Base-by-base conservation (phyloP, 2,329 filamentous ascomycete species). In the Emericellopsis cladophorae region DNA sequence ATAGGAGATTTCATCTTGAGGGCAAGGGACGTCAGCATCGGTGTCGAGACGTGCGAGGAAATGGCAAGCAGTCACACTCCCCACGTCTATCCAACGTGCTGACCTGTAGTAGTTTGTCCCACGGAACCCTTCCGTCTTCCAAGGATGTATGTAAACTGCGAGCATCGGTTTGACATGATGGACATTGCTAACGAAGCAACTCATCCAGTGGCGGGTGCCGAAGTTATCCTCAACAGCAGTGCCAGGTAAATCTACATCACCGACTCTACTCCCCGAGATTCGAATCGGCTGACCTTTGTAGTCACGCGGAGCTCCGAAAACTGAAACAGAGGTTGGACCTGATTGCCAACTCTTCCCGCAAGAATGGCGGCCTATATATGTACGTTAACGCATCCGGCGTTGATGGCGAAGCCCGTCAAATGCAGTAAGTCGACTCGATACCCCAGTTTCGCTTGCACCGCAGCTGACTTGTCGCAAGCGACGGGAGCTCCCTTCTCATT, bases 151-250 rank as follows among this genome's bases (percentile, higher is more conserved):
- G 26, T 29, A 21, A 21, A 21, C 12, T 29, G 9, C 26, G 12
- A 29, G 26, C 7, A 29, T 29, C 9, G 26, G 9, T 9, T 29
- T 29, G 26, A 29, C 12, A 29, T 12, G 26, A 7, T 29, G 9
- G 26, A 29, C 26, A 29, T 21, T 21, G 26, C 26, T 29, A 29
- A 29, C 26, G 9, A 29, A 29, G 26, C 9, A 29, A 9, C 64
- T 12, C 12, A 9, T 29, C 12, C 26, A 29, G 26, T 87, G 2
- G 70, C 79, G 49, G 84, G 85, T 5, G 75, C 77, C 6, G 84
- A 86, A 51, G 78, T 87, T 41, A 72, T 84, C 46, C 76, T 76
- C 8, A 90, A 90, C 56, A 76, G 70, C 4, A 78, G 70, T 40
- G 83, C 26, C 12, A 29, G 26, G 26, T 29, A 29, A 29, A 5